Percentiles rank a stretch among this genome's conserved stretches.
These are phyloP conservation scores for Pelargonium myrrhifolium DNA, from an alignment of 441 rosid genomes.

Conservation along the genomic window DNA sequence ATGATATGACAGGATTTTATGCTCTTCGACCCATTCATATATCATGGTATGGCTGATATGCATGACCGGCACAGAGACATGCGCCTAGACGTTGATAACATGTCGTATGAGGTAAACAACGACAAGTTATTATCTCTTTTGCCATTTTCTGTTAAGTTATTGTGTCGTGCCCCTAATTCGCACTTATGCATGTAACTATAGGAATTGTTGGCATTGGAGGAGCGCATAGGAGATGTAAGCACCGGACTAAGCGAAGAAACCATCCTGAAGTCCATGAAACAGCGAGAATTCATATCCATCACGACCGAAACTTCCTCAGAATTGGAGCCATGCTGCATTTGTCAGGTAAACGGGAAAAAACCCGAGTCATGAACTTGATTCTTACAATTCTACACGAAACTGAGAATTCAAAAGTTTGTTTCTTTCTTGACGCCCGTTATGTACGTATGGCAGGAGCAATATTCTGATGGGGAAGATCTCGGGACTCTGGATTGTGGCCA, in stretches of 20 bases:
- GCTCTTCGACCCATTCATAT: slow-evolving; percentile 58
- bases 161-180: neutral
- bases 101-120: slow-evolving; percentile 70
- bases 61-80: slow-evolving; percentile 77
- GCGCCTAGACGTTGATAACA: slow-evolving; percentile 88
- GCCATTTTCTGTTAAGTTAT: neutral
- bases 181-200: slow-evolving; percentile 5
- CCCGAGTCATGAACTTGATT: too few species aligned
- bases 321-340: slow-evolving; percentile 69
- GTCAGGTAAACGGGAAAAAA: slow-evolving; percentile 47
- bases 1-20: slow-evolving; percentile 51
- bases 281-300: slow-evolving; percentile 26
- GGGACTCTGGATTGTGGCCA: slow-evolving; percentile 83
- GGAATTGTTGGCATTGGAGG: slow-evolving; percentile 85
- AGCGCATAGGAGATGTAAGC: slow-evolving; percentile 72
- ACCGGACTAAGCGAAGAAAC: slow-evolving; percentile 66
- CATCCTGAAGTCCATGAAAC: slow-evolving; percentile 51
- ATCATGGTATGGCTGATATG: slow-evolving; percentile 54
- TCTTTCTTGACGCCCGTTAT: neutral
- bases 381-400: too few species aligned
- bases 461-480: slow-evolving; percentile 50
- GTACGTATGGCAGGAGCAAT: slow-evolving; percentile 53
- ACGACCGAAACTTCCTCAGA: slow-evolving; percentile 28
- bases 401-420: too few species aligned
- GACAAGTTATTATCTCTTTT: neutral